Evolutionary conservation across 768 basidiomycete species (phyloP).

Genomic region (Pisolithus microcarpus): DNA sequence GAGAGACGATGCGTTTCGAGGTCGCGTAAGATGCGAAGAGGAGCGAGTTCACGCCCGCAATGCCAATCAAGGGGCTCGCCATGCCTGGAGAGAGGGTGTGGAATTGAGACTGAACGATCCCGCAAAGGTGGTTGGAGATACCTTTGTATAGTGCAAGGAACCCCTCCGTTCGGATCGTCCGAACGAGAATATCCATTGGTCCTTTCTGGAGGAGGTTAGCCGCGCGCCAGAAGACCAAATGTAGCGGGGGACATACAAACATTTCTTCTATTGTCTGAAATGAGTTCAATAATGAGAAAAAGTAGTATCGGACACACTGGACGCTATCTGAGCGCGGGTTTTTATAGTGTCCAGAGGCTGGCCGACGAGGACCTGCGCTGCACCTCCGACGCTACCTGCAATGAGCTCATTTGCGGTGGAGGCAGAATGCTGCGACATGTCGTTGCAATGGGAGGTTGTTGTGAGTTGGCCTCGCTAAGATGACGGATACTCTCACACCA

Average conservation of each 20-base stretch:
- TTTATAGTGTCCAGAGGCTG: constrained; percentile 88
- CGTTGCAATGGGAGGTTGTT: background rate
- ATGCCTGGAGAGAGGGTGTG: constrained; percentile 53
- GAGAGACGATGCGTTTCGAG: constrained; percentile 80
- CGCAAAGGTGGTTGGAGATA: constrained; percentile 16
- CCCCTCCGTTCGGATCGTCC: constrained; percentile 82
- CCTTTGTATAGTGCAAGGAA: constrained; percentile 95
- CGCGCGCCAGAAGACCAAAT: background rate
- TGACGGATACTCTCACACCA: background rate
- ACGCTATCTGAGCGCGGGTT: constrained; percentile 81
- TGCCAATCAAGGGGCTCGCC: constrained; percentile 84
- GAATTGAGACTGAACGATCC: background rate
- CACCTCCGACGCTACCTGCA: constrained; percentile 88
- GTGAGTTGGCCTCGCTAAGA: background rate
- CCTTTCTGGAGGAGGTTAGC: constrained; percentile 54
- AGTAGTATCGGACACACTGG: constrained; percentile 43
- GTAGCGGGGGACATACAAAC: constrained; percentile 59
- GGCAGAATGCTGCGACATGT: constrained; percentile 27
- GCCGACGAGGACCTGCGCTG: constrained; percentile 90
- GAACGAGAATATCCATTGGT: constrained; percentile 81
- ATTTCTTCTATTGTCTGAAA: constrained; percentile 52
- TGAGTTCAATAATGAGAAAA: background rate
- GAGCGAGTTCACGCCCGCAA: constrained; percentile 93
- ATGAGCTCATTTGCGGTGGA: constrained; percentile 74
- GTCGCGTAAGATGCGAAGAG: constrained; percentile 88